Evolutionary conservation across 306 rosid genomes (phyloP).

Genomic region (Acacia melanoxylon): DNA sequence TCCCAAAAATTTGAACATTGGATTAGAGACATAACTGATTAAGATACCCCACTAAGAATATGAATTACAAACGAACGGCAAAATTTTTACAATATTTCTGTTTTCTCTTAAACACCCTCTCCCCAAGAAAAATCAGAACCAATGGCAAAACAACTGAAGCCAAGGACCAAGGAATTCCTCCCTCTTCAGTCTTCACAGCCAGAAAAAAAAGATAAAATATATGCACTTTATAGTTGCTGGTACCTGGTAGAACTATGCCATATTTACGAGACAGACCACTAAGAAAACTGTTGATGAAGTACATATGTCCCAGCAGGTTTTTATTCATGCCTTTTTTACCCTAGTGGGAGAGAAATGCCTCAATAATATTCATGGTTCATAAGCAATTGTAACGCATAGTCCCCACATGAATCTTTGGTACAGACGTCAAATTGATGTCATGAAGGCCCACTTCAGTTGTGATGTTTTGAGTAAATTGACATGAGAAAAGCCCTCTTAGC

Average conservation of each 20-base stretch:
- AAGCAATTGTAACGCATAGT: conserved; percentile 5
- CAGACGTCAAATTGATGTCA: not conserved
- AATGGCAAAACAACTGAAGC: not conserved
- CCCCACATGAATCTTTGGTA: conserved; percentile 5
- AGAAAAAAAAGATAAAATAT: not conserved
- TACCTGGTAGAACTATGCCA: not conserved
- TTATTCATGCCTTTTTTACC: not conserved
- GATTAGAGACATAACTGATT: not conserved
- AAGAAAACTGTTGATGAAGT: not conserved
- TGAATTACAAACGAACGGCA: not conserved
- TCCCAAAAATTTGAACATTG: not conserved
- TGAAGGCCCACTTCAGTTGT: not conserved
- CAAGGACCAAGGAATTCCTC: not conserved
- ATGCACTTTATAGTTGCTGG: not conserved
- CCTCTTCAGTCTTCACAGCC: not conserved
- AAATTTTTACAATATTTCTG: not conserved
- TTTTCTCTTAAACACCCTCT: not conserved
- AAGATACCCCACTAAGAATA: not conserved
- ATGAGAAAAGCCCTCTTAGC: conserved; percentile 22
- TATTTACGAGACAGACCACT: not conserved
- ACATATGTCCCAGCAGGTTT: not conserved
- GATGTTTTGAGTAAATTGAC: conserved; percentile 16
- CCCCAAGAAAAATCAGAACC: not conserved
- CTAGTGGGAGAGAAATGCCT: not conserved
- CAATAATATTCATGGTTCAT: conserved; percentile 8